These are phyloP conservation scores for Citrus medica DNA, from an alignment of 345 rosid species.

Conservation along the genomic window DNA sequence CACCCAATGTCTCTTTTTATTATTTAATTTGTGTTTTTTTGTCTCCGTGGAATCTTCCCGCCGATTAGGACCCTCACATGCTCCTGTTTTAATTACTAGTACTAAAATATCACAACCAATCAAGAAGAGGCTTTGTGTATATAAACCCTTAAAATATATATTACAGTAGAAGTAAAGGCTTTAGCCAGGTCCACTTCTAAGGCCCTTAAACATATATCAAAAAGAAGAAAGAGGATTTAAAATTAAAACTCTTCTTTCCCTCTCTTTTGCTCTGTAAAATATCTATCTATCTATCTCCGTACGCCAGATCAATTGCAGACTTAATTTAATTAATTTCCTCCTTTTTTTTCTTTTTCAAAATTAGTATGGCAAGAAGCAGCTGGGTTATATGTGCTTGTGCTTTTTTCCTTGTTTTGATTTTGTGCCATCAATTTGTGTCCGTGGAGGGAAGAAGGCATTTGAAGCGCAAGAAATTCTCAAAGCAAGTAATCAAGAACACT, in stretches of 20 bases:
- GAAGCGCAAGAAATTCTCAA: slow-evolving; percentile 24
- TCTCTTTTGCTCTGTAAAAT: not conserved
- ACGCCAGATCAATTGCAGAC: no score
- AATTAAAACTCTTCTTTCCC: not conserved
- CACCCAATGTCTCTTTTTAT: slow-evolving; percentile 25
- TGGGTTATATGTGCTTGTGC: slow-evolving; percentile 5
- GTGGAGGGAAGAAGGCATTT: slow-evolving; percentile 42
- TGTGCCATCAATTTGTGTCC: slow-evolving; percentile 22
- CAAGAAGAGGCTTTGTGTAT: not conserved
- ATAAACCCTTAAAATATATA: not conserved
- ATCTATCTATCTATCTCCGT: no score
- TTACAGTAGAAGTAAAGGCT: not conserved
- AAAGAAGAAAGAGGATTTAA: not conserved
- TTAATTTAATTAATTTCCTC: no score
- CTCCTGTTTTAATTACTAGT: not conserved
- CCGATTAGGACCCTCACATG: slow-evolving; percentile 24
- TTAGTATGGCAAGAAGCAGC: slow-evolving; percentile 24
- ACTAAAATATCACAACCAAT: not conserved
- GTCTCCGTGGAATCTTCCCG: slow-evolving; percentile 26
- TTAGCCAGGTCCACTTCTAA: not conserved
- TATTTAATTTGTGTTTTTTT: slow-evolving; percentile 4
- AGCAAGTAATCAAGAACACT: not conserved
- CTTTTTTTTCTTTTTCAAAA: no score
- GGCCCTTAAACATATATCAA: not conserved
- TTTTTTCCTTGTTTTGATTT: slow-evolving; percentile 24